Base-by-base conservation (phyloP, 1,284 basidiomycete genomes). In the Ustilago vetiveriae region DNA sequence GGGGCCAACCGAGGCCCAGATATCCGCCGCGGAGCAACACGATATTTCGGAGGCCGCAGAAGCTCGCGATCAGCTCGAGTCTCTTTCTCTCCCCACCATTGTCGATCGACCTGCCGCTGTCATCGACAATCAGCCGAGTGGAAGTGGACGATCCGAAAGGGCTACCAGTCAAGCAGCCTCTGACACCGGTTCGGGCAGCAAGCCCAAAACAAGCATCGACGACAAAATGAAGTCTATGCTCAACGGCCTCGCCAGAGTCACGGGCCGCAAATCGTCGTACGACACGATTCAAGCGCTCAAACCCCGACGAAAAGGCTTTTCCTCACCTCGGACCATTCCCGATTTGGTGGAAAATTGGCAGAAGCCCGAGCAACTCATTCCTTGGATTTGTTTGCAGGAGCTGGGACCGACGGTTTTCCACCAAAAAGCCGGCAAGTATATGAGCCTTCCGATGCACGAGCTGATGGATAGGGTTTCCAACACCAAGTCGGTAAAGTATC, bases 331-430 rank as follows among this genome's bases (percentile, higher is more conserved):
- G 6, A 62, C 54, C 5, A 35, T 68, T 5, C 30, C 40, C 16
- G 52, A 68, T n/a, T 38, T 57, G 14, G 54, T 58, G 14, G 50
- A 68, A 14, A 23, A 48, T 13, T 68, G 65, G 65, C 65, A 68
- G 17, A 54, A 62, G 22, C 65, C 65, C 9, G 39, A 45, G 27
- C 57, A 47, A 26, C 46, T 68, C 54, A 63, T 68, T 21, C 65
- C 65, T 0, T 68, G 65, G 65, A 41, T 22, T 3, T 68, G 65
- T 30, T 22, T 68, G 23, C 41, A 68, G 35, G 54, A 62, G 14
- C 19, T 68, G 5, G 41, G 52, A 0, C 65, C 65, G 1, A 27
- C 10, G 5, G 51, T 68, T 26, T 51, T 68, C 11, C 65, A 68
- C 39, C 41, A 37, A 30, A 46, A 36, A 9, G 58, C 65, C 6